Evolutionary conservation across 768 basidiomycete species (phyloP).

Genomic region (Tremella fuciformis): DNA sequence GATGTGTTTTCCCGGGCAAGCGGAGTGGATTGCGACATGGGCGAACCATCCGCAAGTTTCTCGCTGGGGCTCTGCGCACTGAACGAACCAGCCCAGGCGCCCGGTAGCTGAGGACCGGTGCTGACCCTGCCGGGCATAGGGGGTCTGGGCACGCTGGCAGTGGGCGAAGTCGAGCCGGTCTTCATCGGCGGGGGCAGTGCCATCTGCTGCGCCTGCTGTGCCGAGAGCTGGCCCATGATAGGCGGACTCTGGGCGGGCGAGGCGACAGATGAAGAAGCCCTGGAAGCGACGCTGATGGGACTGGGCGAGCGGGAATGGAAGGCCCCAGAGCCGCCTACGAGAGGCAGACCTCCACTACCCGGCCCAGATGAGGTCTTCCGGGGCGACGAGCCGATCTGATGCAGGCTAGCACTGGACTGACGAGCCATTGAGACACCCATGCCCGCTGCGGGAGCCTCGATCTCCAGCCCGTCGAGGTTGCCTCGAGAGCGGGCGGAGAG

Average conservation of each 20-base stretch:
- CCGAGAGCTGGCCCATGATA: constrained; percentile 30
- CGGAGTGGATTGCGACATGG: not conserved
- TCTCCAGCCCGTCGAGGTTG: constrained; percentile 32
- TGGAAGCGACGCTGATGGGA: constrained; percentile 30
- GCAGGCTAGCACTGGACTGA: constrained; percentile 27
- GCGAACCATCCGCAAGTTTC: not conserved
- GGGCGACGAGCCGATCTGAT: constrained; percentile 10
- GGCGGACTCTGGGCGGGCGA: constrained; percentile 36
- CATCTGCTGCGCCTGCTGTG: constrained; percentile 9
- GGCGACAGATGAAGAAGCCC: constrained; percentile 15
- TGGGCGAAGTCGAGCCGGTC: not conserved
- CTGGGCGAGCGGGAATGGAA: constrained; percentile 26
- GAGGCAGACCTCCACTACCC: not conserved
- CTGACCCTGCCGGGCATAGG: constrained; percentile 30
- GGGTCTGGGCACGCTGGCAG: constrained; percentile 18
- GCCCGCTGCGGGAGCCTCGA: constrained; percentile 39
- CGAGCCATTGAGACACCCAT: constrained; percentile 30
- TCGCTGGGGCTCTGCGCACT: not conserved
- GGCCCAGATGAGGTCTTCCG: constrained; percentile 8
- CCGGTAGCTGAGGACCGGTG: constrained; percentile 42
- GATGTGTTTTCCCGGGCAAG: not conserved
- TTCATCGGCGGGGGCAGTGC: not conserved
- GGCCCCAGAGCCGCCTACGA: not conserved
- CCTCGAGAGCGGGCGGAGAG: constrained; percentile 51
- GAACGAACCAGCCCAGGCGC: constrained; percentile 31